Conservation (phyloP, 2,329 filamentous ascomycete species). For the Hymenoscyphus infarciens region DNA sequence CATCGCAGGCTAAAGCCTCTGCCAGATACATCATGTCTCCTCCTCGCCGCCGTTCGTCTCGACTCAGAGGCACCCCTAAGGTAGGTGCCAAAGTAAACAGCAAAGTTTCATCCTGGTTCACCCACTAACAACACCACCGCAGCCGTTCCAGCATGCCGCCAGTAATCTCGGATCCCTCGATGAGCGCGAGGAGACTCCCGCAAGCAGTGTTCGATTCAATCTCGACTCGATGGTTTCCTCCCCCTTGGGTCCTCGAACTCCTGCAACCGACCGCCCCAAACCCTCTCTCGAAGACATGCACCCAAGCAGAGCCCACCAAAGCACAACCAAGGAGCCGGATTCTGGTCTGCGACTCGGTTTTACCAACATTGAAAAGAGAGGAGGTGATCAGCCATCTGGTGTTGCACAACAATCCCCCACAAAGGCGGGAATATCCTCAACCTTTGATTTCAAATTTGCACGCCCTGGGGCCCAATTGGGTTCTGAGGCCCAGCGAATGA, state of each 20-base stretch:
- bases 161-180: conserved; percentile 29
- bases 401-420: conserved; percentile 60
- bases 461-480: conserved; percentile 56
- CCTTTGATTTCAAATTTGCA: conserved; percentile 63
- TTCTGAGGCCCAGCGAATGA: conserved; percentile 56
- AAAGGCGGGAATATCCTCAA: conserved; percentile 51
- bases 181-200: conserved; percentile 33
- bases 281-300: conserved; percentile 84
- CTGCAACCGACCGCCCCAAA: conserved; percentile 62
- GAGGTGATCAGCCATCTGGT: conserved; percentile 40
- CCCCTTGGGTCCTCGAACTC: conserved; percentile 45
- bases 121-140: conserved; percentile 6
- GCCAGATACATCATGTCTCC: conserved; percentile 22
- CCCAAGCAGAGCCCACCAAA: conserved; percentile 74
- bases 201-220: conserved; percentile 18
- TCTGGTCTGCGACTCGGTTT: conserved; percentile 82
- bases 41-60: conserved; percentile 34
- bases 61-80: conserved; percentile 29
- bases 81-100: conserved; percentile 28
- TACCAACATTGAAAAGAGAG: conserved; percentile 55
- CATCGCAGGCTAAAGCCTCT: conserved; percentile 1
- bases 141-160: conserved; percentile 16
- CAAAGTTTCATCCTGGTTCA: conserved; percentile 14
- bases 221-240: conserved; percentile 28
- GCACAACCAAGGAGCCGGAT: conserved; percentile 71